Evolutionary conservation across 2,329 filamentous ascomycete genomes (phyloP).

Genomic region (Penicillium sp.): DNA sequence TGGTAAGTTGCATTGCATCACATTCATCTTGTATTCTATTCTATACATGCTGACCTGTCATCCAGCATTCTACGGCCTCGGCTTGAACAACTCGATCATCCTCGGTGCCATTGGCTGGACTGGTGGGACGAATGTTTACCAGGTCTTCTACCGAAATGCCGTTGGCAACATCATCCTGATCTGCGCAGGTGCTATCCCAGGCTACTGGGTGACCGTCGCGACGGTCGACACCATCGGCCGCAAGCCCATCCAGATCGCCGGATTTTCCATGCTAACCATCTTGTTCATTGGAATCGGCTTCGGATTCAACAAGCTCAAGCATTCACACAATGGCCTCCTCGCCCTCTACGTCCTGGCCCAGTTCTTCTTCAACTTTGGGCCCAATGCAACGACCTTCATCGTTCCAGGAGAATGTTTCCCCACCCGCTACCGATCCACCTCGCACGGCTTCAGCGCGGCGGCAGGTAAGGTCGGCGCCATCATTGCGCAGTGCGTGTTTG

Average conservation of each 20-base stretch:
- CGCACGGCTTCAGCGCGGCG: slow-evolving; percentile 69
- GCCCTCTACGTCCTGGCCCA: slow-evolving; percentile 67
- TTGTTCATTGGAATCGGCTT: slow-evolving; percentile 69
- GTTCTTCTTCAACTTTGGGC: slow-evolving; percentile 60
- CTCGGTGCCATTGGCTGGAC: slow-evolving; percentile 74
- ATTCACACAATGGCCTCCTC: slow-evolving; percentile 54
- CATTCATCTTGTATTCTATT: neutral
- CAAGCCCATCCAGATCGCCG: slow-evolving; percentile 73
- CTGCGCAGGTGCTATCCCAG: slow-evolving; percentile 76
- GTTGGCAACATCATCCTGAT: slow-evolving; percentile 80
- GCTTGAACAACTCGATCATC: slow-evolving; percentile 76
- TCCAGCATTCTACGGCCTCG: slow-evolving; percentile 68
- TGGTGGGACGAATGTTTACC: slow-evolving; percentile 65
- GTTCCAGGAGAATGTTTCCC: slow-evolving; percentile 69
- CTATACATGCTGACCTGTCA: neutral
- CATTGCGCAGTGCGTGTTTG: slow-evolving; percentile 67
- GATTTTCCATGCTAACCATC: slow-evolving; percentile 65
- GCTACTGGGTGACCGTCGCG: slow-evolving; percentile 80
- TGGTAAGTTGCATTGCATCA: slow-evolving; percentile 36
- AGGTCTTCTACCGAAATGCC: slow-evolving; percentile 73
- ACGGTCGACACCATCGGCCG: slow-evolving; percentile 75
- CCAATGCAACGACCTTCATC: slow-evolving; percentile 67
- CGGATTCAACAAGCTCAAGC: slow-evolving; percentile 46
- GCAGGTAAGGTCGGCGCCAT: slow-evolving; percentile 71
- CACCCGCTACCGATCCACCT: slow-evolving; percentile 65